Conservation (phyloP, 345 rosid genomes). For the Geranium brycei region DNA sequence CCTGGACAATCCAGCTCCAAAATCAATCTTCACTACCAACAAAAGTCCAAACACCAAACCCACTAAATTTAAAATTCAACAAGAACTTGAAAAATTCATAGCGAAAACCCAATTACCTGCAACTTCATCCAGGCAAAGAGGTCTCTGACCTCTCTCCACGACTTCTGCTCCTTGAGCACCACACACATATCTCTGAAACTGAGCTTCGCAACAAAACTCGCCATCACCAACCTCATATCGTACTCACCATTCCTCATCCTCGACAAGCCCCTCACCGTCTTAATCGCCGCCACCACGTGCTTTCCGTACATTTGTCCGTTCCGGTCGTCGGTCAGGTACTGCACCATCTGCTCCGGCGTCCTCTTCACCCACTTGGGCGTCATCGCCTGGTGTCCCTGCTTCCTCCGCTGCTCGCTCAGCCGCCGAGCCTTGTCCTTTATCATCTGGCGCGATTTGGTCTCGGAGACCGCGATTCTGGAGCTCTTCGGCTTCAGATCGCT, state of each 20-base stretch:
- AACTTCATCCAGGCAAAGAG: conserved; percentile 91
- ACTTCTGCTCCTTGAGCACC: conserved; percentile 72
- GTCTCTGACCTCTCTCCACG: conserved; percentile 72
- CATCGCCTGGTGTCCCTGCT: conserved; percentile 58
- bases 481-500: conserved; percentile 71
- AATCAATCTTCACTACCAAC: not conserved
- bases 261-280: conserved; percentile 50
- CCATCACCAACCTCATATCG: conserved; percentile 59
- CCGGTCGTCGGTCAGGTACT: conserved; percentile 59
- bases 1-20: not conserved
- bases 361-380: conserved; percentile 82
- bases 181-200: conserved; percentile 84
- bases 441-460: conserved; percentile 76
- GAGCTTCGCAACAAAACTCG: conserved; percentile 66
- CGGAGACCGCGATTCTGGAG: conserved; percentile 57
- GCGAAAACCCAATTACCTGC: conserved; percentile 33
- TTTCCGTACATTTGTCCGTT: conserved; percentile 67
- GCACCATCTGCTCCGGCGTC: conserved; percentile 85
- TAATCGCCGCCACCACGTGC: conserved; percentile 77
- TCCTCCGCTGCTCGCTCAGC: conserved; percentile 54
- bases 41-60: not conserved
- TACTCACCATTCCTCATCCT: conserved; percentile 29
- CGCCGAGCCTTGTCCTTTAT: conserved; percentile 62
- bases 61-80: not conserved
- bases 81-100: not conserved